Conservation (phyloP, 2,329 filamentous ascomycete species). For the Ambrosiella xylebori region DNA sequence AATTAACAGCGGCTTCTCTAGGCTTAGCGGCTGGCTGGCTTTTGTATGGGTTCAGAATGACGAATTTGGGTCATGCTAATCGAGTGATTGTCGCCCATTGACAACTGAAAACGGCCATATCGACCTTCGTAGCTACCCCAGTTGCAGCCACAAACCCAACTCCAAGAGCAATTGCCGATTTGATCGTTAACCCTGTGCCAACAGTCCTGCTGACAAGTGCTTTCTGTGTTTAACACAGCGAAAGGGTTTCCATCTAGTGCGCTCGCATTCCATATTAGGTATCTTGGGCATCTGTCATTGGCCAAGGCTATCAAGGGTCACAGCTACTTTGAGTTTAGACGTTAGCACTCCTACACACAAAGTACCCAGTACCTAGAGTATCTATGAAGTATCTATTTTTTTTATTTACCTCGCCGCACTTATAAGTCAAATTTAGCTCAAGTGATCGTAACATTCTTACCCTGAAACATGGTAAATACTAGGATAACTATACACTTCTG, state of each 20-base stretch:
- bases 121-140: no score
- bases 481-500: background rate
- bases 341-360: background rate
- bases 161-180: background rate
- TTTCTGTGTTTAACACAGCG: background rate
- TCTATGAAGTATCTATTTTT: background rate
- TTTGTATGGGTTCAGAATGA: no score
- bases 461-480: background rate
- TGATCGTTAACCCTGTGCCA: background rate
- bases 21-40: no score
- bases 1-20: no score
- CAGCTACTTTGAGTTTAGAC: background rate
- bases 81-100: no score
- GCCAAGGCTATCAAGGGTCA: conserved; percentile 9
- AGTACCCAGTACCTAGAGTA: background rate
- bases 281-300: conserved; percentile 8
- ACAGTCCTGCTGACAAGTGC: background rate
- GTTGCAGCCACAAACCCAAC: no score
- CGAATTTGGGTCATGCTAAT: no score
- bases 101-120: no score
- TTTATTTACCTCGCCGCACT: background rate
- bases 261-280: conserved; percentile 8
- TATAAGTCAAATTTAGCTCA: background rate
- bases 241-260: conserved; percentile 11
- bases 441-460: background rate